A percentile compares a stretch with the other conserved stretches of the same genome.
Conservation (phyloP, 2,329 filamentous ascomycete species). For the Scedosporium boydii region DNA sequence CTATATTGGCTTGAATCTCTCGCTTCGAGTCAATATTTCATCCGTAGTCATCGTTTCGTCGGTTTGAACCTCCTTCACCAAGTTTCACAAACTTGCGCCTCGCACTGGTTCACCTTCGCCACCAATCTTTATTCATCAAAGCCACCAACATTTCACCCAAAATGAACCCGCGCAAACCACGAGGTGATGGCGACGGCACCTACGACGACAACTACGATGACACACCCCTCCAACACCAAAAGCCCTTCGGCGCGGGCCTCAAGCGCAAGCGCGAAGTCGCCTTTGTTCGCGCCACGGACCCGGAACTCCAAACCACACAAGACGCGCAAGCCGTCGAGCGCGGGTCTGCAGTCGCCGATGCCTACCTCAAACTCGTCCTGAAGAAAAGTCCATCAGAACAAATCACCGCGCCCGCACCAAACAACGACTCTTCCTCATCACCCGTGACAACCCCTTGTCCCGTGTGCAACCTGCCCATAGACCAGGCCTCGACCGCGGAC, state of each 20-base stretch:
- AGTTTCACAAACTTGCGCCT: too few relatives aligned
- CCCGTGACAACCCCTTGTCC: constrained; percentile 15
- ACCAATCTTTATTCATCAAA: too few relatives aligned
- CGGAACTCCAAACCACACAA: constrained; percentile 12
- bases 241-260: constrained; percentile 46
- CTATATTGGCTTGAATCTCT: too few relatives aligned
- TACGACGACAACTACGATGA: constrained; percentile 30
- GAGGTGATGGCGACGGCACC: background rate
- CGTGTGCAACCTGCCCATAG: constrained; percentile 26
- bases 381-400: constrained; percentile 20
- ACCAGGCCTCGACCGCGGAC: constrained; percentile 12
- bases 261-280: constrained; percentile 39
- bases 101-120: too few relatives aligned
- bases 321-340: background rate
- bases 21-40: too few relatives aligned
- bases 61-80: too few relatives aligned
- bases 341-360: constrained; percentile 25
- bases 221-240: constrained; percentile 41
- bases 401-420: background rate
- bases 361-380: constrained; percentile 61
- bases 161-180: background rate
- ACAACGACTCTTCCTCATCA: constrained; percentile 10
- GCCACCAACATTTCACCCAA: too few relatives aligned
- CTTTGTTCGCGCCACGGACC: constrained; percentile 46
- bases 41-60: too few relatives aligned